phyloP scores from a whole-genome alignment of 768 basidiomycete species.

The Russula compacta region DNA sequence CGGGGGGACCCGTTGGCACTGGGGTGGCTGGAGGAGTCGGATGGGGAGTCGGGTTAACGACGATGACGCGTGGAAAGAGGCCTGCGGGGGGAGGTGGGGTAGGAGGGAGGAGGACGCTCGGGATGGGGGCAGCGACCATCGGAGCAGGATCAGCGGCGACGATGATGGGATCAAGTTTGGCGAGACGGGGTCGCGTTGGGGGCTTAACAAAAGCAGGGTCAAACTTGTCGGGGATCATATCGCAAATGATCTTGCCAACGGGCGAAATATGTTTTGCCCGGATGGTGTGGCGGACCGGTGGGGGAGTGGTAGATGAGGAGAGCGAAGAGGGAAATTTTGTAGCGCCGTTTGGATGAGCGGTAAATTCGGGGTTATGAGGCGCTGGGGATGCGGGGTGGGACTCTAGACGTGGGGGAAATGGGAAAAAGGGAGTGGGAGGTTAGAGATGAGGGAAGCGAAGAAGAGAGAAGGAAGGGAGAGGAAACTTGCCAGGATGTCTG shows the following conservation, averaged over 20 bases:
- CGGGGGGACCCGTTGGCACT: slow-evolving; percentile 21
- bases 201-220: slow-evolving; percentile 22
- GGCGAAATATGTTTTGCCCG: slow-evolving; percentile 23
- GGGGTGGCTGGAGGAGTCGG: slow-evolving; percentile 74
- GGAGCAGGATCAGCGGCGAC: slow-evolving; percentile 8
- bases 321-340: not conserved
- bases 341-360: not conserved
- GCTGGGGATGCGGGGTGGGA: not conserved
- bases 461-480: not conserved
- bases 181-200: slow-evolving; percentile 16
- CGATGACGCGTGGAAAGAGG: slow-evolving; percentile 47
- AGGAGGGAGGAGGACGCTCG: slow-evolving; percentile 20
- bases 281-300: not conserved
- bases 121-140: slow-evolving; percentile 23
- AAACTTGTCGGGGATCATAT: slow-evolving; percentile 44
- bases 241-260: slow-evolving; percentile 44
- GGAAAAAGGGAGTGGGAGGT: not conserved
- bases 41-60: slow-evolving; percentile 70
- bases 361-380: not conserved
- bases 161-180: slow-evolving; percentile 17
- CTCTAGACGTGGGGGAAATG: not conserved
- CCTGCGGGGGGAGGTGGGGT: slow-evolving; percentile 21
- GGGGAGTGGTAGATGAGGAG: slow-evolving; percentile 7
- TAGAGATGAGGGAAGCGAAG: not conserved
- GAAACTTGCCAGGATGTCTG: not conserved